Conservation (phyloP, 2,329 filamentous ascomycete genomes). For the Penicillium sp. region DNA sequence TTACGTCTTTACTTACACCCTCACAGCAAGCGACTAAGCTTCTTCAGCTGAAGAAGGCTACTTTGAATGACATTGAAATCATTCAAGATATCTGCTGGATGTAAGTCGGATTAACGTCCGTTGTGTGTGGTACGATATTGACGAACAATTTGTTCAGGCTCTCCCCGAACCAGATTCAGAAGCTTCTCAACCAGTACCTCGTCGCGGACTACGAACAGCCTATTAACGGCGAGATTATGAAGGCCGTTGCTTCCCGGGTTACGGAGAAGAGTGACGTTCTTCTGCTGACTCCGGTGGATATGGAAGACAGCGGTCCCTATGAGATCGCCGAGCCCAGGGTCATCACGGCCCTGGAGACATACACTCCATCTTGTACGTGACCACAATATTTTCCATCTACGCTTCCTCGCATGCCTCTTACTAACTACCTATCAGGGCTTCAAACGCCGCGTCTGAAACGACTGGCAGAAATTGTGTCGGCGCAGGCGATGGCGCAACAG, state of each 20-base stretch:
- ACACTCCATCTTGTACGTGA: slow-evolving; percentile 89
- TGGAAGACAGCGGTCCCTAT: slow-evolving; percentile 98
- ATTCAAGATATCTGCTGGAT: slow-evolving; percentile 99
- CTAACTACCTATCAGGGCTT: slow-evolving; percentile 63
- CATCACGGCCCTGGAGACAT: slow-evolving; percentile 95
- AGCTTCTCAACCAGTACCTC: slow-evolving; percentile 96
- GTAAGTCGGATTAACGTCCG: slow-evolving; percentile 56
- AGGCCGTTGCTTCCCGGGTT: slow-evolving; percentile 92
- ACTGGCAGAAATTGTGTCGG: slow-evolving; percentile 95
- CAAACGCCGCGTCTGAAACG: slow-evolving; percentile 95
- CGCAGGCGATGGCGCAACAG: slow-evolving; percentile 93
- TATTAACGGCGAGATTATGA: slow-evolving; percentile 99
- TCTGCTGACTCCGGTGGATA: slow-evolving; percentile 89
- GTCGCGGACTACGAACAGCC: slow-evolving; percentile 99
- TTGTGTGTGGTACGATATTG: not conserved
- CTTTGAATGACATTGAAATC: slow-evolving; percentile 97
- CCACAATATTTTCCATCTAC: not conserved
- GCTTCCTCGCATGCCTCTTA: not conserved
- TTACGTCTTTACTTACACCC: slow-evolving; percentile 10
- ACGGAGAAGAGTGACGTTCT: slow-evolving; percentile 98
- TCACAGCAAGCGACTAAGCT: slow-evolving; percentile 91
- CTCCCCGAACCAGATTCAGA: slow-evolving; percentile 98
- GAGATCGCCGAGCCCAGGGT: slow-evolving; percentile 96
- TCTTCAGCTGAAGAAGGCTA: slow-evolving; percentile 97
- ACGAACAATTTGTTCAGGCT: slow-evolving; percentile 57